phyloP scores from a whole-genome alignment of 2,329 filamentous ascomycete genomes.

The Chalaropsis ovoidea region DNA sequence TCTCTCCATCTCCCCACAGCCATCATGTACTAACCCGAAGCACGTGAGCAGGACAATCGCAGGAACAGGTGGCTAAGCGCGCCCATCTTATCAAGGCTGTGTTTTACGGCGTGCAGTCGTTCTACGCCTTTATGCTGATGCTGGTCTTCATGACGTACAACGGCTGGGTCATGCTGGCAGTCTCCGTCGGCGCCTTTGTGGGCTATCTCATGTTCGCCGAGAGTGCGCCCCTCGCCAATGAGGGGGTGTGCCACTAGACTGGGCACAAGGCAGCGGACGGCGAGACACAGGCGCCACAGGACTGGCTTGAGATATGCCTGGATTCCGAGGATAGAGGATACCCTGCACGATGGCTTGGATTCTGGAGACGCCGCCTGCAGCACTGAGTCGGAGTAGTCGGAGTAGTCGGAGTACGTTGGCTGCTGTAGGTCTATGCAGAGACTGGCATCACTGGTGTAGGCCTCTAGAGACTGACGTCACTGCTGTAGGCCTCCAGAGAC shows the following conservation, averaged over 20 bases:
- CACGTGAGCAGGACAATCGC: conserved; percentile 59
- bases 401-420: background rate
- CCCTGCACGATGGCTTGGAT: background rate
- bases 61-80: conserved; percentile 50
- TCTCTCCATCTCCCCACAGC: conserved; percentile 2
- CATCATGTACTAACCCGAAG: conserved; percentile 6
- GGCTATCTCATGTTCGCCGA: conserved; percentile 77
- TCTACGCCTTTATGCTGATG: conserved; percentile 99
- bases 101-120: conserved; percentile 86
- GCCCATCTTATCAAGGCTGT: conserved; percentile 69
- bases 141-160: conserved; percentile 99
- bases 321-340: conserved; percentile 10
- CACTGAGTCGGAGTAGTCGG: background rate
- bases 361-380: background rate
- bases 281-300: background rate
- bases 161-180: conserved; percentile 90
- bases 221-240: conserved; percentile 61
- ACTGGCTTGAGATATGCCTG: background rate
- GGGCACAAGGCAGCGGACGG: background rate
- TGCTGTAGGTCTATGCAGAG: too few species aligned
- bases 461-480: too few species aligned
- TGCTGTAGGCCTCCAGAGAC: background rate
- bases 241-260: conserved; percentile 76
- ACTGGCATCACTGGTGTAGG: too few species aligned
- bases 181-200: conserved; percentile 77